phyloP scores from a whole-genome alignment of 2,329 filamentous ascomycete species.

The Phoma sp. region DNA sequence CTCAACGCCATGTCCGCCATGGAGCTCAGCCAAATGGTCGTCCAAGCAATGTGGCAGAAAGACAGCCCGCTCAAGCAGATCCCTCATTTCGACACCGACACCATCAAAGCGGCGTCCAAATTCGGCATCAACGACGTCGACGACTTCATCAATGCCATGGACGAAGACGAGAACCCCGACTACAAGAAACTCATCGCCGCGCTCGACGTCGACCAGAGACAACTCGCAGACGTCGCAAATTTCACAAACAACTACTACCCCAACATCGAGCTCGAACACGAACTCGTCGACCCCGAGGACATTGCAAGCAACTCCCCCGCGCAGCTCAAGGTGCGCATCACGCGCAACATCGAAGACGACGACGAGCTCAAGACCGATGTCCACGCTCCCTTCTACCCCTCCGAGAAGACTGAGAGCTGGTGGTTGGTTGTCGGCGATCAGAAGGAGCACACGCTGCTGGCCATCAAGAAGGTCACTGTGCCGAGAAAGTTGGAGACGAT shows the following conservation, averaged over 20 bases:
- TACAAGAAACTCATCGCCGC: conserved; percentile 79
- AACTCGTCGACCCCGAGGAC: conserved; percentile 80
- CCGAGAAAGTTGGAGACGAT: conserved; percentile 77
- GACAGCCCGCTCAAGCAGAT: conserved; percentile 98
- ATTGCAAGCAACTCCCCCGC: conserved; percentile 82
- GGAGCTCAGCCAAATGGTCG: conserved; percentile 99
- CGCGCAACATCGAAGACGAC: conserved; percentile 78
- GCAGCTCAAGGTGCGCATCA: conserved; percentile 83
- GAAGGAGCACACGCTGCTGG: conserved; percentile 82
- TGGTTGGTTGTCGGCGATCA: conserved; percentile 97
- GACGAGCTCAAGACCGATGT: conserved; percentile 81
- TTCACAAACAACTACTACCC: conserved; percentile 98
- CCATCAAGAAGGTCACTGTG: conserved; percentile 94
- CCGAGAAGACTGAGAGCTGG: conserved; percentile 95
- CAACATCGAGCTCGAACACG: conserved; percentile 89
- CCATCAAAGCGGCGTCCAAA: conserved; percentile 81
- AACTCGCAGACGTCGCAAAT: conserved; percentile 86
- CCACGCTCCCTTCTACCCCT: conserved; percentile 93
- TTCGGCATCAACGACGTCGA: conserved; percentile 91
- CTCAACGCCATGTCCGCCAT: conserved; percentile 98
- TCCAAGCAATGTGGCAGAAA: conserved; percentile 98
- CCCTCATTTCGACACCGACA: conserved; percentile 86
- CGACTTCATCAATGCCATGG: conserved; percentile 99
- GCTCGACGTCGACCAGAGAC: conserved; percentile 78
- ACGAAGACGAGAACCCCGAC: conserved; percentile 87